These are phyloP conservation scores for Cetradonia linearis DNA, from an alignment of 495 filamentous ascomycete genomes.

Conservation along the genomic window DNA sequence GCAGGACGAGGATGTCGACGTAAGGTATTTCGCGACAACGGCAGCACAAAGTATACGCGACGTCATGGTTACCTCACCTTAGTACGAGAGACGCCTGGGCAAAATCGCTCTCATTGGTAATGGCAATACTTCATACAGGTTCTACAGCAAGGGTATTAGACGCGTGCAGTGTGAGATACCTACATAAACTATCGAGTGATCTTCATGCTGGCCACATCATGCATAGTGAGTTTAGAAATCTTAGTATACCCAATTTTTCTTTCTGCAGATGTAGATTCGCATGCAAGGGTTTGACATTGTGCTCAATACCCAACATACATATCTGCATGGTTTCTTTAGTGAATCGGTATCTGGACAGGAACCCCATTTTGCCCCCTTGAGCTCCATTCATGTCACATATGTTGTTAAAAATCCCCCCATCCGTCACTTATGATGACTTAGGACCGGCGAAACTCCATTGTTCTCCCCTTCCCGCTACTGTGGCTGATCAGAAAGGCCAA, in stretches of 20 bases:
- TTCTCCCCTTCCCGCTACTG: no score
- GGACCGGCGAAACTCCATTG: no score
- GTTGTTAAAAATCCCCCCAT: no score
- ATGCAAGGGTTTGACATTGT: neutral
- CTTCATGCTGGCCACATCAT: neutral
- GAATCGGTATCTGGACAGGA: no score
- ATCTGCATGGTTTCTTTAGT: no score
- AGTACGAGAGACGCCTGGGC: neutral
- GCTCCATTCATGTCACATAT: no score
- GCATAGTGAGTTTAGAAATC: neutral
- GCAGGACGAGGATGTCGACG: conserved; percentile 94
- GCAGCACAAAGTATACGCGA: conserved; percentile 40
- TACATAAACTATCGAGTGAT: conserved; percentile 25
- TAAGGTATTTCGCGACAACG: conserved; percentile 84
- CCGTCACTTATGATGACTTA: no score
- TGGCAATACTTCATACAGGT: neutral
- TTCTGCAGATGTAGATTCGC: neutral
- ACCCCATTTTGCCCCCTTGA: no score
- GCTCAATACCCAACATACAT: no score
- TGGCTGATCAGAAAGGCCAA: no score
- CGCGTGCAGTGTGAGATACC: conserved; percentile 25
- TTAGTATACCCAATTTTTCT: neutral
- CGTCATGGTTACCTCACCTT: conserved; percentile 30
- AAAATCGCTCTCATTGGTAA: neutral
- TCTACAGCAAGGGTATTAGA: conserved; percentile 15